Percentiles rank a stretch among this genome's conserved stretches.
phyloP scores from a whole-genome alignment of 1,139 yeast species.

The Pichia kudriavzevii region DNA sequence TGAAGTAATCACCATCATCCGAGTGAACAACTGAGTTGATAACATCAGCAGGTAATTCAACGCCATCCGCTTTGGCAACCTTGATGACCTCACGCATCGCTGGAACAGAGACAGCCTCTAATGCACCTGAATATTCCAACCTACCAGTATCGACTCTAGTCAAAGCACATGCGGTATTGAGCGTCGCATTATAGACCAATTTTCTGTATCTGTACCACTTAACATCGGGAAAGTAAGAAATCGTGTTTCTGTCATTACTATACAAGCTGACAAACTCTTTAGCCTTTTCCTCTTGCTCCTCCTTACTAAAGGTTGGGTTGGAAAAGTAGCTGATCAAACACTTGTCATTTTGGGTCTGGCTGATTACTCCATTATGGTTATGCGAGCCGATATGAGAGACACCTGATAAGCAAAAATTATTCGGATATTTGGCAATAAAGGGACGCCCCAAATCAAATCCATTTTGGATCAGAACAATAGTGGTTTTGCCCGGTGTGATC shows the following conservation, averaged over 20 bases:
- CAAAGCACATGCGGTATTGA: constrained; percentile 41
- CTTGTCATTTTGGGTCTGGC: constrained; percentile 32
- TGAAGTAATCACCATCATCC: constrained; percentile 47
- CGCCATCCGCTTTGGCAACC: constrained; percentile 49
- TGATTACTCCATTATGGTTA: constrained; percentile 26
- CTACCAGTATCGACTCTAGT: constrained; percentile 39
- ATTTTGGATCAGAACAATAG: constrained; percentile 45
- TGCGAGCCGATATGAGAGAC: constrained; percentile 40
- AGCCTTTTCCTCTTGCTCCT: constrained; percentile 29
- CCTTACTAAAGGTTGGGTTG: constrained; percentile 23
- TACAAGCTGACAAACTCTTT: constrained; percentile 37
- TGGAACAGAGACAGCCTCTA: constrained; percentile 37
- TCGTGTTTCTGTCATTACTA: constrained; percentile 29
- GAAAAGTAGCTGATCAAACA: constrained; percentile 39
- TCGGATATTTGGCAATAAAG: constrained; percentile 39
- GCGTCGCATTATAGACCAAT: constrained; percentile 46
- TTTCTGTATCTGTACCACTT: constrained; percentile 47
- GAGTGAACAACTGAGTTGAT: constrained; percentile 38
- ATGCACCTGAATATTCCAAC: constrained; percentile 37
- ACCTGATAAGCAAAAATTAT: constrained; percentile 42
- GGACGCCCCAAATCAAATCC: constrained; percentile 50
- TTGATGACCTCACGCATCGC: constrained; percentile 45
- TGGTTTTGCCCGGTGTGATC: constrained; percentile 29
- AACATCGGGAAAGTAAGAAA: constrained; percentile 35
- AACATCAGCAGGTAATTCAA: constrained; percentile 32